phyloP scores from a whole-genome alignment of 1,284 basidiomycete species.

The Trichosporon ovoides region DNA sequence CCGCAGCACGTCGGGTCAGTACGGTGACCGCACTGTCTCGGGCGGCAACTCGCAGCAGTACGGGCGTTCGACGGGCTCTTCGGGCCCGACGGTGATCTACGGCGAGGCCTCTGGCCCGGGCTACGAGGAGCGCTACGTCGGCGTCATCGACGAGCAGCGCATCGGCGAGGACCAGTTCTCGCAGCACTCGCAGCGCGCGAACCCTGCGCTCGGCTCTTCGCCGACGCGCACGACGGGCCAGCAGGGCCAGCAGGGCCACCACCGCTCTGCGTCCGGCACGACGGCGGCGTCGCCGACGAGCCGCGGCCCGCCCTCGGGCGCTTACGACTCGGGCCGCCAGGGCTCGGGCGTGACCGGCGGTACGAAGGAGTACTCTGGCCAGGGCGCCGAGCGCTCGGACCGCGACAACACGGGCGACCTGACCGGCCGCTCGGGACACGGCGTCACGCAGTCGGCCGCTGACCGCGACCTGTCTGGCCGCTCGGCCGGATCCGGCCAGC shows the following conservation, averaged over 20 bases:
- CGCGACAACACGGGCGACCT: conserved; percentile 4
- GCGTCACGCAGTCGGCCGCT: not conserved
- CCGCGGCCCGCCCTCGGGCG: not conserved
- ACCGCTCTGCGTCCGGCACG: not conserved
- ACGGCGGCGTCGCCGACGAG: not conserved
- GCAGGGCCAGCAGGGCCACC: no score
- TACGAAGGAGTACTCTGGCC: not conserved
- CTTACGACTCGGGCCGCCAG: not conserved
- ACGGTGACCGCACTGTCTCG: not conserved
- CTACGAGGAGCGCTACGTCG: conserved; percentile 3
- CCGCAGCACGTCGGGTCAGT: no score
- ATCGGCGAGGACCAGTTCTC: not conserved
- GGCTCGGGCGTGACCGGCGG: not conserved
- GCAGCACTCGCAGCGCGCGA: not conserved
- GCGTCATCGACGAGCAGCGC: not conserved
- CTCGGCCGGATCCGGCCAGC: not conserved
- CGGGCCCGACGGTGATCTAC: not conserved
- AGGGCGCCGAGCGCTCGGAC: not conserved
- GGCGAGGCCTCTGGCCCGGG: not conserved
- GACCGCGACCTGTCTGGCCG: not conserved
- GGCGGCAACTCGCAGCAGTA: not conserved
- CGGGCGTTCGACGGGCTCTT: not conserved
- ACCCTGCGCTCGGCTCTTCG: not conserved
- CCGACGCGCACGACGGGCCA: not conserved
- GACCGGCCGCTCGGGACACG: not conserved